A percentile compares a stretch with the other conserved stretches of the same genome.
Conservation (phyloP, 2,329 filamentous ascomycete species). For the Penicillium brasilianum region DNA sequence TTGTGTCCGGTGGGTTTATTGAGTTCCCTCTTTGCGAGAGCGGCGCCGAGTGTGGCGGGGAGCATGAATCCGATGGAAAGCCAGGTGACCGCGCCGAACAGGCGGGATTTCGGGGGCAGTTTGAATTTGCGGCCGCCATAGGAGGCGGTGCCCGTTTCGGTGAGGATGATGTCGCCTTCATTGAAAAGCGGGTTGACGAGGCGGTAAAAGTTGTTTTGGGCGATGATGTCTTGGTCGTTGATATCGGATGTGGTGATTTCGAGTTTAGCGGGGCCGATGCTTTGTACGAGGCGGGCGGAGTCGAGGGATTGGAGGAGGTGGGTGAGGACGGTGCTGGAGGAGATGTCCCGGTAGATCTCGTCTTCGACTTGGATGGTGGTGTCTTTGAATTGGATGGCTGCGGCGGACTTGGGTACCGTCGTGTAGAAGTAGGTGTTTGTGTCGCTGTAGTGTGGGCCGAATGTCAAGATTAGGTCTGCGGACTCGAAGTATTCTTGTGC, state of each 20-base stretch:
- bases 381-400: constrained; percentile 81
- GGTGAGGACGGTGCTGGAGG: constrained; percentile 77
- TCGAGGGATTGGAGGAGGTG: constrained; percentile 70
- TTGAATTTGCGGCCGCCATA: constrained; percentile 59
- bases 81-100: constrained; percentile 62
- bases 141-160: constrained; percentile 63
- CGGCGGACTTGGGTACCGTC: constrained; percentile 75
- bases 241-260: constrained; percentile 23
- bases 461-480: constrained; percentile 47
- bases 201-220: constrained; percentile 58
- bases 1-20: constrained; percentile 30
- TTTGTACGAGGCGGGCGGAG: constrained; percentile 58
- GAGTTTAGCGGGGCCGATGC: constrained; percentile 39
- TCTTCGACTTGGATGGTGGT: constrained; percentile 74
- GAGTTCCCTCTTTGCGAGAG: constrained; percentile 53
- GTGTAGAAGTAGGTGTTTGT: constrained; percentile 72
- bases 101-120: constrained; percentile 55
- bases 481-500: constrained; percentile 44
- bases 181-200: constrained; percentile 54
- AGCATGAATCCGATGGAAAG: constrained; percentile 67
- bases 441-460: constrained; percentile 46
- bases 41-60: constrained; percentile 61
- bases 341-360: constrained; percentile 76
- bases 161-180: constrained; percentile 61
- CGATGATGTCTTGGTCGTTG: constrained; percentile 53